Conservation (phyloP, 805 yeast species). For the Naumovozyma baii region DNA sequence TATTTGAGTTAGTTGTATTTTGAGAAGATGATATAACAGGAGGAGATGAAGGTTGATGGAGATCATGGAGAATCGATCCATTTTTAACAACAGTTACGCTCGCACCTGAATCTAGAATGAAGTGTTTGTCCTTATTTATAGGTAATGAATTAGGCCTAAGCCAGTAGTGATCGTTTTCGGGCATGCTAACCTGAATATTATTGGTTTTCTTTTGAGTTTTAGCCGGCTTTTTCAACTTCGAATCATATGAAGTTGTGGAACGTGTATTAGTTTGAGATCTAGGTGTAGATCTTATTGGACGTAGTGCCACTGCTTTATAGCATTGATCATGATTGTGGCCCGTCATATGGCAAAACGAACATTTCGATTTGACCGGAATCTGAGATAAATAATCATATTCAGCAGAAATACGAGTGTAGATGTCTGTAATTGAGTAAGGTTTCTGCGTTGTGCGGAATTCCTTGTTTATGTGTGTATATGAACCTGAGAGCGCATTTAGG, state of each 20-base stretch:
- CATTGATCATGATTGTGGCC: not conserved
- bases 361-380: not conserved
- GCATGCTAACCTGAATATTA: not conserved
- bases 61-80: not conserved
- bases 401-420: not conserved
- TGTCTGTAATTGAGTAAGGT: not conserved
- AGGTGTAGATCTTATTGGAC: not conserved
- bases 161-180: not conserved
- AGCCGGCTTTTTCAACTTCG: not conserved
- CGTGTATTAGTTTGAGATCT: not conserved
- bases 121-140: not conserved
- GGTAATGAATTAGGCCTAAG: not conserved
- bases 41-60: not conserved
- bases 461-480: not conserved
- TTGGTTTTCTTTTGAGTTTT: not conserved
- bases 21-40: not conserved
- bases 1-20: not conserved
- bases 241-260: not conserved
- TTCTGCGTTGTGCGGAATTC: not conserved
- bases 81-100: not conserved
- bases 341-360: not conserved
- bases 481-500: not conserved
- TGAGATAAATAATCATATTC: not conserved
- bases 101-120: slow-evolving; percentile 1
- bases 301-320: not conserved